Evolutionary conservation across 805 yeast species (phyloP).

Genomic region (Debaryomyces castellii): DNA sequence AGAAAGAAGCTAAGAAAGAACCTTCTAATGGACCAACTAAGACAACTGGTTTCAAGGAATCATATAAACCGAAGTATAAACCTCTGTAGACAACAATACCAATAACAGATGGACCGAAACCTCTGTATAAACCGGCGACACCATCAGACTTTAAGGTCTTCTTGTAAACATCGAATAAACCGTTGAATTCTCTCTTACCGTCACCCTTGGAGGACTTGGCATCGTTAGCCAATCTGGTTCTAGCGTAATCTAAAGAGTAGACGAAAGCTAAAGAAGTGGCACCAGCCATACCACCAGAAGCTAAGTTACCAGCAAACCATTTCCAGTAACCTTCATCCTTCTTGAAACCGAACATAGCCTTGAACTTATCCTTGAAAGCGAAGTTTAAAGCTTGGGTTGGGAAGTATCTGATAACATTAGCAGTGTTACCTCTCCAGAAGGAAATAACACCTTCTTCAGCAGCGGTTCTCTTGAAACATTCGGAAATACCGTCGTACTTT

Average conservation of each 20-base stretch:
- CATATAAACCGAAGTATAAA: conserved; percentile 97
- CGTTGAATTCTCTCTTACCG: conserved; percentile 96
- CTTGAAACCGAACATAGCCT: conserved; percentile 95
- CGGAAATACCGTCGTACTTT: conserved; percentile 86
- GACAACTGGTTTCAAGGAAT: conserved; percentile 92
- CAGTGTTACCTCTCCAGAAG: conserved; percentile 99
- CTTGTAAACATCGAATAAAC: conserved; percentile 94
- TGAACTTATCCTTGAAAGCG: conserved; percentile 97
- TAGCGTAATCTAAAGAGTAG: conserved; percentile 96
- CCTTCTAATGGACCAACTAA: conserved; percentile 94
- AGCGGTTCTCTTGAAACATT: conserved; percentile 93
- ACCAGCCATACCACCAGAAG: conserved; percentile 99
- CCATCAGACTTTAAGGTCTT: conserved; percentile 95
- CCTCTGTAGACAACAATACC: conserved; percentile 99
- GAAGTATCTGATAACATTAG: conserved; percentile 98
- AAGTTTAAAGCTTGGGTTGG: conserved; percentile 99
- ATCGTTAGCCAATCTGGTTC: conserved; percentile 98
- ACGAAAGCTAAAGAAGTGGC: conserved; percentile 91
- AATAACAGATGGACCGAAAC: conserved; percentile 97
- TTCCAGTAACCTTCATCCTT: conserved; percentile 89
- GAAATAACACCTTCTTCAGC: conserved; percentile 89
- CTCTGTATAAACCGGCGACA: conserved; percentile 98
- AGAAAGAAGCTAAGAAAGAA: conserved; percentile 92
- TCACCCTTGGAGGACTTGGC: conserved; percentile 84
- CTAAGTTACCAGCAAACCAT: conserved; percentile 98